Evolutionary conservation across 2,329 filamentous ascomycete genomes (phyloP).

Genomic region (Colletotrichum filicis): DNA sequence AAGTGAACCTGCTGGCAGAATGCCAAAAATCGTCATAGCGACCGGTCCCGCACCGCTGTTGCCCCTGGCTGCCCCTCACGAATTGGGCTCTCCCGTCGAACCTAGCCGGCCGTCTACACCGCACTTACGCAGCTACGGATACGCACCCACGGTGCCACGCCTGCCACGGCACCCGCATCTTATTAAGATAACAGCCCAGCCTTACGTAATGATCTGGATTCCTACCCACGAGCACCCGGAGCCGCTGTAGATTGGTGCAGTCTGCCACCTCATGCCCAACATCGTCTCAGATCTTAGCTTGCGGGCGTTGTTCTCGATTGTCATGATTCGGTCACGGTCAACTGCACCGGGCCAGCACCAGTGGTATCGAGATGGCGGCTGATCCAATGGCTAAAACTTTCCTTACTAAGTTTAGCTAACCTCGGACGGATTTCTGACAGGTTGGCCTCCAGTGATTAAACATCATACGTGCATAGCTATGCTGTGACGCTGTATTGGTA

Average conservation of each 20-base stretch:
- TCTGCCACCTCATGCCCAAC: not conserved
- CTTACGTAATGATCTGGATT: constrained; percentile 19
- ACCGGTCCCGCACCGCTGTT: constrained; percentile 26
- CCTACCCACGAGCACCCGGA: constrained; percentile 8
- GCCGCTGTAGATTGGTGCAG: constrained; percentile 24
- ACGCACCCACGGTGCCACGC: not conserved
- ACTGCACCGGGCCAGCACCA: not conserved
- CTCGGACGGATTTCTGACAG: not conserved
- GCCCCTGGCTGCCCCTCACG: constrained; percentile 31
- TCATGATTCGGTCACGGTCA: not conserved
- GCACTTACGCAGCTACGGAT: constrained; percentile 9
- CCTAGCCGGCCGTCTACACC: constrained; percentile 17
- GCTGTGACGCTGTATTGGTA: not conserved
- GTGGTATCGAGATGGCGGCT: not conserved
- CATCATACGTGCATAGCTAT: not conserved
- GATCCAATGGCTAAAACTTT: not conserved
- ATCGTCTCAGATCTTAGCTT: not conserved
- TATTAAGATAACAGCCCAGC: not conserved
- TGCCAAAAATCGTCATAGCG: constrained; percentile 36
- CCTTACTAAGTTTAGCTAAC: not conserved
- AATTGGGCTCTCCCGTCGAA: constrained; percentile 6
- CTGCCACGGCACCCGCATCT: constrained; percentile 11
- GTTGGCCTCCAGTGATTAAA: not conserved
- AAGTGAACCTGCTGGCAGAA: constrained; percentile 29
- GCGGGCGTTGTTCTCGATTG: not conserved